Evolutionary conservation across 73 alveolate genomes (phyloP).

Genomic region (Stentor coeruleus): DNA sequence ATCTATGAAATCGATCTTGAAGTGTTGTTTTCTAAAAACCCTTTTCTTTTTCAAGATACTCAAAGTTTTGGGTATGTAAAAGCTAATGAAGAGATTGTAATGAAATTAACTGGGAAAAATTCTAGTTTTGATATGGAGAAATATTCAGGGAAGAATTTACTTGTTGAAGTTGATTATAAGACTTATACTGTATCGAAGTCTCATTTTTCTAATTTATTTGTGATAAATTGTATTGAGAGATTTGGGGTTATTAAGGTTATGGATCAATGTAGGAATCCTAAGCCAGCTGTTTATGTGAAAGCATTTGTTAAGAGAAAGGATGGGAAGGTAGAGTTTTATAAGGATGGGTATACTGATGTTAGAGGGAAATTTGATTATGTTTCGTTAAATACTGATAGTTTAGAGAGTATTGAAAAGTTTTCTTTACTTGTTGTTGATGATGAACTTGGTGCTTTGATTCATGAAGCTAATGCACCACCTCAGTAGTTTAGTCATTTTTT

Average conservation of each 20-base stretch:
- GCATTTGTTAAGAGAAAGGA: conserved; percentile 53
- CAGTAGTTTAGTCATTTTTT: no score
- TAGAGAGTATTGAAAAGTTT: conserved; percentile 68
- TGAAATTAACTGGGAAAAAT: conserved; percentile 33
- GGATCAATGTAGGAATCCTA: conserved; percentile 43
- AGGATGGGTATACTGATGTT: conserved; percentile 83
- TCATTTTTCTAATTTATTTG: conserved; percentile 61
- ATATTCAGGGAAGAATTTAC: conserved; percentile 43
- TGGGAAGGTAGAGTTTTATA: conserved; percentile 55
- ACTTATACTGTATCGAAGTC: conserved; percentile 53
- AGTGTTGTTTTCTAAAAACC: conserved; percentile 73
- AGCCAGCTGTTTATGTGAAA: conserved; percentile 70
- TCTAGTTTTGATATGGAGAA: conserved; percentile 30
- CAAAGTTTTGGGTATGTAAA: conserved; percentile 67
- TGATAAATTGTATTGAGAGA: conserved; percentile 57
- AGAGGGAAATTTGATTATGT: conserved; percentile 86
- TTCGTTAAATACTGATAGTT: conserved; percentile 48
- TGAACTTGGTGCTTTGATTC: conserved; percentile 71
- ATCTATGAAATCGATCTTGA: conserved; percentile 77
- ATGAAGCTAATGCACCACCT: conserved; percentile 76
- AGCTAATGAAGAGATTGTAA: conserved; percentile 55
- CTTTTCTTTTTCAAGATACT: conserved; percentile 65
- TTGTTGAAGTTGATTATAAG: conserved; percentile 64
- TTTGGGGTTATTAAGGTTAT: conserved; percentile 79
- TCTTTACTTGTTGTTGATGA: conserved; percentile 74